Evolutionary conservation across 1,284 basidiomycete genomes (phyloP), one percentile per base, ranked within the genome.

Genomic region (Ceratobasidium sp.): DNA sequence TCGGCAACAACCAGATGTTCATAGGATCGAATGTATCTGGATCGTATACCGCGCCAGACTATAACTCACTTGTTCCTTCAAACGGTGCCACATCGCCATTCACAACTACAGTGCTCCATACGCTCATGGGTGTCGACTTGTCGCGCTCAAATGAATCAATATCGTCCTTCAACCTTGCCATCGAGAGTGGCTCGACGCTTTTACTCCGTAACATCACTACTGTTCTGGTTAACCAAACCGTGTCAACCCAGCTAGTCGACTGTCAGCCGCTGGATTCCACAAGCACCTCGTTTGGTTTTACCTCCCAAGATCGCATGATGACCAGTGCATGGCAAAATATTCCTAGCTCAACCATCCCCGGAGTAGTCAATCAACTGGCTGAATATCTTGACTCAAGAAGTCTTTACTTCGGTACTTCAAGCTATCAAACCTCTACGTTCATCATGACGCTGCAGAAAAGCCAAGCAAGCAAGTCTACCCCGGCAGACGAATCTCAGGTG

Each of bases 21-120:
- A 20, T 66, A 3, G 65, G 65, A 4, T 66, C 65, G 17, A 66
- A 66, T 66, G 13, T 20, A n/a, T 66, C 65, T 13, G 65, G 65
- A 15, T 28, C 23, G 23, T 66, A 48, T 33, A 50, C 50, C 13
- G 20, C 46, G 13, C 65, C 65, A 10, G 65, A 66, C 23, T 66
- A 66, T 26, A 50, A 23, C 13, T 66, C 65, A 10, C 65, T 66
- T 26, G 44, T 64, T 12, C 62, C 17, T 12, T 44, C 65, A 13
- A 38, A 15, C 28, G 20, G 46, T 28, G 20, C 40, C 65, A 46
- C 17, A 6, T 48, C 65, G 1, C 46, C 44, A 3, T 66, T 66
- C 20, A 66, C 44, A 6, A 48, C 3, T 28, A 48, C 65, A n/a
- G 42, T 42, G 6, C 44, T 50, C 15, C 65, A 50, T 17, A 48